Conservation (phyloP, 805 yeast genomes). For the Yarrowia porcina region DNA sequence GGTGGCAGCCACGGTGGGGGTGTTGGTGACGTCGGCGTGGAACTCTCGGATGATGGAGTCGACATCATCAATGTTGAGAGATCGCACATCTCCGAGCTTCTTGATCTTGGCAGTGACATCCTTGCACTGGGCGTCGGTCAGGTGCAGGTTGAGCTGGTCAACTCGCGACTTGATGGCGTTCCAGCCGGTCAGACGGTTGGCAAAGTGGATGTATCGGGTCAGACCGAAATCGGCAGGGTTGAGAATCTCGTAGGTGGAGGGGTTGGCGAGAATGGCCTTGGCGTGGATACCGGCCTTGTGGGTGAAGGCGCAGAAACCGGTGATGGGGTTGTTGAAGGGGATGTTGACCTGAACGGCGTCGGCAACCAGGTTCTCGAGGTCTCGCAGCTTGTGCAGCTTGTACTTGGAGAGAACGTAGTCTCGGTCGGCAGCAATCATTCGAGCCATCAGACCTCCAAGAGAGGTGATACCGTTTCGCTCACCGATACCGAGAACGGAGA, state of each 20-base stretch:
- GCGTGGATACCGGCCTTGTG: slow-evolving; percentile 99
- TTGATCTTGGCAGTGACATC: slow-evolving; percentile 93
- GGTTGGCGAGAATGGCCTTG: slow-evolving; percentile 96
- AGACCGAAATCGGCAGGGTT: slow-evolving; percentile 94
- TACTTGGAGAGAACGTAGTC: slow-evolving; percentile 92
- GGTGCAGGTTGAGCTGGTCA: slow-evolving; percentile 86
- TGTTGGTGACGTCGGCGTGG: slow-evolving; percentile 58
- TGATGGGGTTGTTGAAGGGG: slow-evolving; percentile 97
- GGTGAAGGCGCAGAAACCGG: slow-evolving; percentile 99
- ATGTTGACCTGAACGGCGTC: slow-evolving; percentile 96
- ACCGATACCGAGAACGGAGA: slow-evolving; percentile 95
- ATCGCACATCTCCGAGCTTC: slow-evolving; percentile 91
- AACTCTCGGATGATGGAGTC: slow-evolving; percentile 92
- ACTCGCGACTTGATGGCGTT: slow-evolving; percentile 98
- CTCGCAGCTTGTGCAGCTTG: slow-evolving; percentile 93
- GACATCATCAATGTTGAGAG: slow-evolving; percentile 92
- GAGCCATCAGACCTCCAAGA: slow-evolving; percentile 96
- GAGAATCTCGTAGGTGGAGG: slow-evolving; percentile 96
- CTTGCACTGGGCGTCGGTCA: slow-evolving; percentile 91
- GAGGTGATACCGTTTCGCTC: slow-evolving; percentile 99
- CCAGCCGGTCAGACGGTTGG: slow-evolving; percentile 98
- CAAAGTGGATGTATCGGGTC: slow-evolving; percentile 94
- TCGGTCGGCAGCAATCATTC: slow-evolving; percentile 98
- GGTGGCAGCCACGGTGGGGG: slow-evolving; percentile 27
- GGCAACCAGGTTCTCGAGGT: slow-evolving; percentile 91